A percentile compares a stretch with the other conserved stretches of the same genome.
phyloP scores from a whole-genome alignment of 768 basidiomycete genomes.

The Calocera viscosa region DNA sequence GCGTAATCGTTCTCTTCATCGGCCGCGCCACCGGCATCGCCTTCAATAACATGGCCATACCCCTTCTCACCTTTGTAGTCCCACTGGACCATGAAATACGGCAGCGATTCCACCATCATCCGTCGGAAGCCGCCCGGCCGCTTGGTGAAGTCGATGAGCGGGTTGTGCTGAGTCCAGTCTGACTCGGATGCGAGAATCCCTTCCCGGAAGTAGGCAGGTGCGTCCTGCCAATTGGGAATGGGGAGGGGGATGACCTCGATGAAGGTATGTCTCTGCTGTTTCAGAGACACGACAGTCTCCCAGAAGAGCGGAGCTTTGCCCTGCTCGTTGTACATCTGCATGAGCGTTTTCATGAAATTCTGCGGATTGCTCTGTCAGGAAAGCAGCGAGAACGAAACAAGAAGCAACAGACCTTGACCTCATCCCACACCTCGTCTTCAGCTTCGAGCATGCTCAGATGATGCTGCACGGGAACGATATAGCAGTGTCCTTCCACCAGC shows the following conservation, averaged over 20 bases:
- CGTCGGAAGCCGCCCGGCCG: constrained; percentile 88
- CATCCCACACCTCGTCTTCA: constrained; percentile 98
- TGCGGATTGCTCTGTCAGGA: constrained; percentile 19
- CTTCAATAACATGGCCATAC: constrained; percentile 97
- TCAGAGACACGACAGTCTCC: constrained; percentile 80
- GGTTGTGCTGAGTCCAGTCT: constrained; percentile 98
- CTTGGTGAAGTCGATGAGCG: constrained; percentile 83
- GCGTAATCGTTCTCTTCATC: constrained; percentile 52
- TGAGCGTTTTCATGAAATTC: constrained; percentile 84
- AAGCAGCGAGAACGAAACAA: background rate
- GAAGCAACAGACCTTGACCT: constrained; percentile 58
- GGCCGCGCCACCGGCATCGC: constrained; percentile 50
- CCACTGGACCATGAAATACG: constrained; percentile 98
- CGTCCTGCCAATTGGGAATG: constrained; percentile 72
- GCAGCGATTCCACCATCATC: constrained; percentile 89
- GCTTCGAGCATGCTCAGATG: constrained; percentile 81
- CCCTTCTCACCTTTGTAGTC: constrained; percentile 97
- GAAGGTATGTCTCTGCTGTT: constrained; percentile 77
- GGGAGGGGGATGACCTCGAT: constrained; percentile 92
- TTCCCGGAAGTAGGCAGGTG: constrained; percentile 96
- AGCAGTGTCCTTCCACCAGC: constrained; percentile 80
- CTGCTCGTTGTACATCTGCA: constrained; percentile 85
- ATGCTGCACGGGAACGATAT: constrained; percentile 94
- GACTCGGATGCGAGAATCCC: constrained; percentile 84
- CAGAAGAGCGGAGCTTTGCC: constrained; percentile 92